These are phyloP conservation scores for Agrocybe pediades DNA, from an alignment of 768 basidiomycete genomes.

Conservation along the genomic window DNA sequence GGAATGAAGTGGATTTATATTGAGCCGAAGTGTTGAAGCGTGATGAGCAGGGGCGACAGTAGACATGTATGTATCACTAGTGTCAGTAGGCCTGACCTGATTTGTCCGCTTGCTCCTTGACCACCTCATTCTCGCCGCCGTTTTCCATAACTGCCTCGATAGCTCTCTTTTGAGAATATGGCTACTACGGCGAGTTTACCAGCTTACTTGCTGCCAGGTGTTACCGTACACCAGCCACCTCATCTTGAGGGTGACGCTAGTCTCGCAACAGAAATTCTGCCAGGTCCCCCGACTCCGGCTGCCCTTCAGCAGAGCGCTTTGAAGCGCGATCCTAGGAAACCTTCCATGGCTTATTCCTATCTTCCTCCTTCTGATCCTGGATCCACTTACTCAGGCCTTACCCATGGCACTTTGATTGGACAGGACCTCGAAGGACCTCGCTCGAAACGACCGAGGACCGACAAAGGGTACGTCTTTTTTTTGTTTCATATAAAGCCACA, in stretches of 20 bases:
- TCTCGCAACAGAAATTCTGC: slow-evolving; percentile 88
- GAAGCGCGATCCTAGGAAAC: slow-evolving; percentile 83
- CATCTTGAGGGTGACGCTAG: slow-evolving; percentile 82
- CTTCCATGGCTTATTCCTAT: slow-evolving; percentile 70
- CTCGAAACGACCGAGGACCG: slow-evolving; percentile 71
- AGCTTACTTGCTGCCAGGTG: slow-evolving; percentile 72
- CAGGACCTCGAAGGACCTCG: slow-evolving; percentile 68
- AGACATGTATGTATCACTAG: slow-evolving; percentile 16
- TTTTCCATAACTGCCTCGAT: slow-evolving; percentile 24
- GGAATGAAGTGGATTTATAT: background rate
- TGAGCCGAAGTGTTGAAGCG: slow-evolving; percentile 3
- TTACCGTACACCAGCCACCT: slow-evolving; percentile 72
- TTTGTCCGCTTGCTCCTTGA: slow-evolving; percentile 38
- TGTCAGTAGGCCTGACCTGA: slow-evolving; percentile 31
- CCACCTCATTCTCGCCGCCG: slow-evolving; percentile 26
- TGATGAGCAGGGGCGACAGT: slow-evolving; percentile 17
- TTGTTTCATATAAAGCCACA: slow-evolving; percentile 5
- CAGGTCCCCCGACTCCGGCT: slow-evolving; percentile 78
- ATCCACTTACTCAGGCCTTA: slow-evolving; percentile 81
- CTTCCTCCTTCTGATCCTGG: slow-evolving; percentile 85
- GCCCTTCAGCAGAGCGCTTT: slow-evolving; percentile 70
- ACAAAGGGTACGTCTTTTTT: slow-evolving; percentile 62
- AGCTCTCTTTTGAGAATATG: slow-evolving; percentile 46
- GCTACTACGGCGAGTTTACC: slow-evolving; percentile 73
- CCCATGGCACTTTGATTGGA: slow-evolving; percentile 63